Evolutionary conservation across 1,284 basidiomycete species (phyloP).

Genomic region (Trametes hirsuta): DNA sequence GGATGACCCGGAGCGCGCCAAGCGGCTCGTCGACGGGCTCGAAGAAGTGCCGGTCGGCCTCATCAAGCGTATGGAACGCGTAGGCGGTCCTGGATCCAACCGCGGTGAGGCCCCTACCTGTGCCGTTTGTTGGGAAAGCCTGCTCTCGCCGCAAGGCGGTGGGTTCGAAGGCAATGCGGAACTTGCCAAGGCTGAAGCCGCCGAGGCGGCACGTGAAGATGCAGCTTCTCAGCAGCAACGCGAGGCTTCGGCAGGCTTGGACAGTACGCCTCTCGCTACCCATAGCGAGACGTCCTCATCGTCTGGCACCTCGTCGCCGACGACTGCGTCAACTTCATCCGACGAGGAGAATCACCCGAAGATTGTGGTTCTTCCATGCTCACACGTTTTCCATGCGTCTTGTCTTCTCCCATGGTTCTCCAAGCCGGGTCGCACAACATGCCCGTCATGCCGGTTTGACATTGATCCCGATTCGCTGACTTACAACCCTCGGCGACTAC

Average conservation of each 20-base stretch:
- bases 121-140: slow-evolving; percentile 74
- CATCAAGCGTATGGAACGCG: slow-evolving; percentile 64
- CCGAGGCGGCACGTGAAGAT: slow-evolving; percentile 18
- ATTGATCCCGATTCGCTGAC: slow-evolving; percentile 77
- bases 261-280: slow-evolving; percentile 13
- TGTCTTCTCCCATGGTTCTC: slow-evolving; percentile 83
- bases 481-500: slow-evolving; percentile 35
- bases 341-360: slow-evolving; percentile 30
- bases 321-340: slow-evolving; percentile 30
- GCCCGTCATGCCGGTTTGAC: slow-evolving; percentile 79
- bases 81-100: slow-evolving; percentile 45
- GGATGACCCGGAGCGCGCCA: slow-evolving; percentile 69
- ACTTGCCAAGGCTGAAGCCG: slow-evolving; percentile 28
- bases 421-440: slow-evolving; percentile 73
- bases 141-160: slow-evolving; percentile 56
- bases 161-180: slow-evolving; percentile 36
- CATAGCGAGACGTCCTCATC: slow-evolving; percentile 17
- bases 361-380: slow-evolving; percentile 72
- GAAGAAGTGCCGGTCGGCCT: slow-evolving; percentile 69
- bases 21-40: slow-evolving; percentile 60
- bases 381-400: slow-evolving; percentile 76
- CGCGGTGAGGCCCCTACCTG: slow-evolving; percentile 55
- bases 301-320: slow-evolving; percentile 17
- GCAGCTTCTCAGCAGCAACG: slow-evolving; percentile 20
- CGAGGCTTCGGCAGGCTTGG: slow-evolving; percentile 19